These are phyloP conservation scores for Termitomyces sp. DNA, from an alignment of 768 basidiomycete genomes.

Conservation along the genomic window DNA sequence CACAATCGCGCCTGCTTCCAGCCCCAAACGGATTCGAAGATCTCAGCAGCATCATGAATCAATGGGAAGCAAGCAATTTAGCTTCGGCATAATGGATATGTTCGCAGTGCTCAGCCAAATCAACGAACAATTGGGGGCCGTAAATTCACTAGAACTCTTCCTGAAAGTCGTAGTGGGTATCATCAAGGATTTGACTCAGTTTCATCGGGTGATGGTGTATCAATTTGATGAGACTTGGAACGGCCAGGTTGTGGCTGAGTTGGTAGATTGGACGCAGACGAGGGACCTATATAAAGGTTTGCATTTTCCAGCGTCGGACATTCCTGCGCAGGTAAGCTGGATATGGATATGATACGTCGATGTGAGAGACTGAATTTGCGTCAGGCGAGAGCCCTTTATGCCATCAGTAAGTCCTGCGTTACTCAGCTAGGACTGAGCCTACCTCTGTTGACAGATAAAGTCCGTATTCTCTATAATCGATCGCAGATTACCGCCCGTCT, in stretches of 20 bases:
- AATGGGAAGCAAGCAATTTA: constrained; percentile 14
- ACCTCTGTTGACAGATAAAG: constrained; percentile 48
- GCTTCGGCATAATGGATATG: constrained; percentile 70
- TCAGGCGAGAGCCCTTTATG: constrained; percentile 64
- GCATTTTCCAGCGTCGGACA: constrained; percentile 67
- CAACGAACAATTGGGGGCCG: constrained; percentile 71
- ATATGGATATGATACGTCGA: neutral
- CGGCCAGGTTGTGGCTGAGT: constrained; percentile 72
- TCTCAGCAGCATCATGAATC: constrained; percentile 14
- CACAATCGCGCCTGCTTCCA: constrained; percentile 18
- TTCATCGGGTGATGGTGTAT: constrained; percentile 77
- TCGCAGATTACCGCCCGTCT: constrained; percentile 69
- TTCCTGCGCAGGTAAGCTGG: constrained; percentile 52
- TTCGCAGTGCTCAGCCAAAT: constrained; percentile 76
- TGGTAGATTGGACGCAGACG: constrained; percentile 73
- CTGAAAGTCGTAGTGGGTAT: constrained; percentile 68
- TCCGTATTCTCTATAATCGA: constrained; percentile 71
- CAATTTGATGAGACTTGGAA: constrained; percentile 82
- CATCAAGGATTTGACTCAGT: constrained; percentile 75
- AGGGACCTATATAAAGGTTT: constrained; percentile 69
- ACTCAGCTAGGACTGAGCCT: neutral
- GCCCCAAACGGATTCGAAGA: neutral
- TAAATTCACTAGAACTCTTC: constrained; percentile 61
- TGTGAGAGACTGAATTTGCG: neutral
- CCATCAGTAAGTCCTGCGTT: constrained; percentile 42